Evolutionary conservation across 768 basidiomycete genomes (phyloP).

Genomic region (Roridomyces roridus): DNA sequence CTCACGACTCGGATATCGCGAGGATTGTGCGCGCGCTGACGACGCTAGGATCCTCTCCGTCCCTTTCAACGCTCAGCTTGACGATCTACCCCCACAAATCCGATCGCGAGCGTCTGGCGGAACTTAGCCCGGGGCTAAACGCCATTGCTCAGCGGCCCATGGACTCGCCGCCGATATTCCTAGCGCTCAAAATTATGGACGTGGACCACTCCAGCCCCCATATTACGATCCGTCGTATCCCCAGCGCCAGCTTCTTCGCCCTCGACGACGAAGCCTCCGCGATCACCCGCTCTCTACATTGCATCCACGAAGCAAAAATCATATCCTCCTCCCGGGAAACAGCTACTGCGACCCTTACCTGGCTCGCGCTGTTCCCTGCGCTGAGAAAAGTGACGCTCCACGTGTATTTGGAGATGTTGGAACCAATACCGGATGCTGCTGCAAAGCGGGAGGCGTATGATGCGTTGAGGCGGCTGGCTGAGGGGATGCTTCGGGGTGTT

Average conservation of each 20-base stretch:
- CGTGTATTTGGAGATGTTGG: too few relatives aligned
- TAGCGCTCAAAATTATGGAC: too few relatives aligned
- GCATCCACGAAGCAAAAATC: background rate
- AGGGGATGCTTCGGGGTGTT: too few relatives aligned
- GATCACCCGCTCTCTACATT: background rate
- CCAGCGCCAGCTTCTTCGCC: background rate
- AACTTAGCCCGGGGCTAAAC: background rate
- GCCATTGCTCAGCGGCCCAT: background rate
- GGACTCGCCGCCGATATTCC: too few relatives aligned
- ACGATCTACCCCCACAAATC: background rate
- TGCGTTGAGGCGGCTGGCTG: too few relatives aligned
- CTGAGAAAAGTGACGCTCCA: background rate
- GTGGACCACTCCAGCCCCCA: too few relatives aligned
- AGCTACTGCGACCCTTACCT: background rate
- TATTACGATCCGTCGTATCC: too few relatives aligned
- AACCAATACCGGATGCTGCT: too few relatives aligned
- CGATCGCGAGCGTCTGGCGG: background rate
- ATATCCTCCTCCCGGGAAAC: background rate
- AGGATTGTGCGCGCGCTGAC: background rate
- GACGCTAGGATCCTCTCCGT: too few relatives aligned
- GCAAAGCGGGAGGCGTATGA: too few relatives aligned
- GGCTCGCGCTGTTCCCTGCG: background rate
- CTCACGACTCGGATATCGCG: too few relatives aligned
- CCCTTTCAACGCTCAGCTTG: background rate
- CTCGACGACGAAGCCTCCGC: background rate